Base-by-base conservation (phyloP, 2,329 filamentous ascomycete species). In the Lasiodiplodia sp. region DNA sequence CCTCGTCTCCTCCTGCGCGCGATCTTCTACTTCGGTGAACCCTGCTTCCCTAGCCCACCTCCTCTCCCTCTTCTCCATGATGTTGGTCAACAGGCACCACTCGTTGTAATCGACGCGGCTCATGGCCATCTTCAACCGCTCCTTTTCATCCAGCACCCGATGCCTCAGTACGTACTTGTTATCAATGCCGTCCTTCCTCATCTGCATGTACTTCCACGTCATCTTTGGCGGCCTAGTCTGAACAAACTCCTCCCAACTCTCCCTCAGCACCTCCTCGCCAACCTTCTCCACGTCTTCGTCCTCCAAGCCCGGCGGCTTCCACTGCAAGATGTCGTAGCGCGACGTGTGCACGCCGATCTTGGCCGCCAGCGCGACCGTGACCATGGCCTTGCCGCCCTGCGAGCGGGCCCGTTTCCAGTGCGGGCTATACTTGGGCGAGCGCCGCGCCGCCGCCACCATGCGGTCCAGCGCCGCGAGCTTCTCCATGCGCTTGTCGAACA, bases 121-220 rank as follows among this genome's bases (percentile, higher is more conserved):
- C 60, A 64, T 64, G n/a, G 47, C 47, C 44, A 31, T 23, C 60
- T 64, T 64, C 60, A 64, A 4, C 28, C 28, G 4, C 60, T 12
- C 47, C 4, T 25, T 23, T 28, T 11, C n/a, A 1, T 21, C 18
- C 18, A 4, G 4, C n/a, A 23, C n/a, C 0, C 2, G 2, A 31
- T 64, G 60, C 47, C 44, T 52, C 31, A 4, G 3, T 1, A 2
- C n/a, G n/a, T 28, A 11, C 38, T 31, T 60, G 0, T 8, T 23
- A 7, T 14, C 12, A 44, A 52, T 12, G 14, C 49, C 10, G 3
- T 4, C 8, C 28, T 0, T 2, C 53, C 1, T 1, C n/a, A n/a
- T 2, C 10, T 5, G 31, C 53, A 16, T n/a, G 1, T 7, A 37
- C 31, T 16, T 11, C n/a, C 11, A 2, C 18, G 16, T 34, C 44